Evolutionary conservation across 176 grass and related monocot species (phyloP).

Genomic region (Urochloa ruziziensis): DNA sequence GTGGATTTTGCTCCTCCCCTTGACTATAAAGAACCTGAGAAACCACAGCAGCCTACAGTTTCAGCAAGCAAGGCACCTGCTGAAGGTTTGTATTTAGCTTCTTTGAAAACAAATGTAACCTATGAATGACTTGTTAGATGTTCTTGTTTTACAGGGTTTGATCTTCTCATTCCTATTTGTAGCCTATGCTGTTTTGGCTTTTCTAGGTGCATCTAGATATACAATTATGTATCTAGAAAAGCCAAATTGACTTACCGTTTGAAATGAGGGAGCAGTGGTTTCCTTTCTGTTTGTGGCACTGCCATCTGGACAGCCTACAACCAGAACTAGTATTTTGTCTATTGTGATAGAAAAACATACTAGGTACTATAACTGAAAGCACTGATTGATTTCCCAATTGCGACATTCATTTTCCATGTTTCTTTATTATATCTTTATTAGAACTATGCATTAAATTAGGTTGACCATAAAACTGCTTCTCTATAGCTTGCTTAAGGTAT

Average conservation of each 20-base stretch:
- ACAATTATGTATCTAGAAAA: too few relatives aligned
- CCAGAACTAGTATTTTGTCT: conserved; percentile 7
- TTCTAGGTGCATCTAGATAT: too few relatives aligned
- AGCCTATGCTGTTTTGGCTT: too few relatives aligned
- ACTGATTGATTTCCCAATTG: background rate
- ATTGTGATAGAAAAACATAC: background rate
- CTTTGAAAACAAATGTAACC: conserved; percentile 12
- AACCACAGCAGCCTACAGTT: conserved; percentile 23
- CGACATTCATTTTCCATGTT: background rate
- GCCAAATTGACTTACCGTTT: too few relatives aligned
- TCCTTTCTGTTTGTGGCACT: background rate
- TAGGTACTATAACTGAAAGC: background rate
- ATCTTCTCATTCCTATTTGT: background rate
- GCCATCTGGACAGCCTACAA: background rate
- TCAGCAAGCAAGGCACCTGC: conserved; percentile 36
- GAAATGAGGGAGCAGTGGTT: too few relatives aligned
- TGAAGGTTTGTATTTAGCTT: conserved; percentile 52
- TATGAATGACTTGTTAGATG: background rate
- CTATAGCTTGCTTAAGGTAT: background rate
- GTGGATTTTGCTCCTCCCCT: conserved; percentile 95
- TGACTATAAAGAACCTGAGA: conserved; percentile 79
- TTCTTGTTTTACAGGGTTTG: conserved; percentile 1
- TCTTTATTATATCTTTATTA: background rate
- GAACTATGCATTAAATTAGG: background rate
- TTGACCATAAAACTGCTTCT: background rate